Conservation (phyloP, 441 rosid genomes). For the Gossypium trilobum region DNA sequence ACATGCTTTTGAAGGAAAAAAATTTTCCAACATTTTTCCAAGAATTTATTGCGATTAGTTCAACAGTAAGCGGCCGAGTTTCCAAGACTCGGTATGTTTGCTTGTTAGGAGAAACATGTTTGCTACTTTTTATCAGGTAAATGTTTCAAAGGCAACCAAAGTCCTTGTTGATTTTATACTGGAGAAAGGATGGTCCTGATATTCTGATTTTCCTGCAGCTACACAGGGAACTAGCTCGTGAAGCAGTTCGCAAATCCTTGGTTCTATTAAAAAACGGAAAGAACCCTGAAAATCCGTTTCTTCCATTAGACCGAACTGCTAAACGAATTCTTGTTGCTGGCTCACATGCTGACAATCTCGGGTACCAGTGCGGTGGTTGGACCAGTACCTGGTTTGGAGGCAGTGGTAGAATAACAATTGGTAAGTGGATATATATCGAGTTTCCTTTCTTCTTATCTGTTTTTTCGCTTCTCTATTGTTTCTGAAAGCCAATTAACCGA, state of each 20-base stretch:
- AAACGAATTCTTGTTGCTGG: constrained; percentile 66
- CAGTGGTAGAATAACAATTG: constrained; percentile 70
- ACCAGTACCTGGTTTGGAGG: constrained; percentile 55
- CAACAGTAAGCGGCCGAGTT: neutral
- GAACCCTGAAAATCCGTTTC: constrained; percentile 39
- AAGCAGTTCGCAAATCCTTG: constrained; percentile 83
- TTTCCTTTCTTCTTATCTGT: neutral
- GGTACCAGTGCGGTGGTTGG: constrained; percentile 95
- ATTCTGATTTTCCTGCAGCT: constrained; percentile 31
- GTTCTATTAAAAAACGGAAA: constrained; percentile 81
- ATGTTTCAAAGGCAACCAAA: neutral
- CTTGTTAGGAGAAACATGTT: neutral
- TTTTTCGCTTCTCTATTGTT: neutral
- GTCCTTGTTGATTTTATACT: neutral
- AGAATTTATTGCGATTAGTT: neutral
- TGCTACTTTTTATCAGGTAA: neutral
- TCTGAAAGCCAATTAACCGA: neutral
- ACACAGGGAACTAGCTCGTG: constrained; percentile 69
- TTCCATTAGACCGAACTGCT: constrained; percentile 59
- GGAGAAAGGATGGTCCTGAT: neutral
- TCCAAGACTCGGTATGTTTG: neutral
- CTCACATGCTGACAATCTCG: constrained; percentile 77
- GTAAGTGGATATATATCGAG: constrained; percentile 29
- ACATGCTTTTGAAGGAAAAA: neutral
- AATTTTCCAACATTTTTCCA: neutral